These are phyloP conservation scores for Saccharomycodes ludwigii DNA, from an alignment of 805 yeast genomes.

Conservation along the genomic window DNA sequence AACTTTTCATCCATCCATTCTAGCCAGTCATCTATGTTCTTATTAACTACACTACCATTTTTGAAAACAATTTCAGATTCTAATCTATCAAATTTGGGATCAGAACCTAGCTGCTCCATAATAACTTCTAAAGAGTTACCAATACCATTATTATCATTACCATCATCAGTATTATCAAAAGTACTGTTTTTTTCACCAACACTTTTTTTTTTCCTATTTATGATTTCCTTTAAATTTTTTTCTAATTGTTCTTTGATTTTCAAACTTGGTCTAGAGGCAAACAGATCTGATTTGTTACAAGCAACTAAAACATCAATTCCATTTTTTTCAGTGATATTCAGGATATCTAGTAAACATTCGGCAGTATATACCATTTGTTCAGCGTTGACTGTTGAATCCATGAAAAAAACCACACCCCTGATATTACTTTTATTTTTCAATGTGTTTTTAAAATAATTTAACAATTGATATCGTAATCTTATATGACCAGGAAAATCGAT, in stretches of 20 bases:
- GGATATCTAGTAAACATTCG: conserved; percentile 42
- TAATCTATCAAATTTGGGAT: conserved; percentile 48
- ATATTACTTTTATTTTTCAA: conserved; percentile 32
- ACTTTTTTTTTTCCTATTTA: conserved; percentile 32
- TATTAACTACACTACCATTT: conserved; percentile 59
- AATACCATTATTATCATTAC: too few relatives aligned
- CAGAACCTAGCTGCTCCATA: too few relatives aligned
- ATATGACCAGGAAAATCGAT: conserved; percentile 86
- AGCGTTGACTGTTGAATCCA: conserved; percentile 59
- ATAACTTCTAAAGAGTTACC: too few relatives aligned
- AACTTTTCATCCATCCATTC: conserved; percentile 64
- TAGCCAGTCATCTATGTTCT: conserved; percentile 47
- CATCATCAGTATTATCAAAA: conserved; percentile 19
- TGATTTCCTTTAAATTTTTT: conserved; percentile 42
- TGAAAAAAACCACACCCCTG: conserved; percentile 59
- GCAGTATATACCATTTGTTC: conserved; percentile 42
- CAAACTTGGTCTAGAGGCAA: conserved; percentile 62
- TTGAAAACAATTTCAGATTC: conserved; percentile 64
- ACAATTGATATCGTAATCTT: conserved; percentile 49
- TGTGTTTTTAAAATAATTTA: conserved; percentile 31
- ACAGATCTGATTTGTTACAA: conserved; percentile 76
- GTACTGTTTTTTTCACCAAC: conserved; percentile 33
- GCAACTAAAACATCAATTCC: conserved; percentile 70
- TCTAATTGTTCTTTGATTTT: conserved; percentile 53
- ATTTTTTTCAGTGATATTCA: conserved; percentile 49